Conservation (phyloP, 352 stramenopile species). For the Phytophthora pistaciae region DNA sequence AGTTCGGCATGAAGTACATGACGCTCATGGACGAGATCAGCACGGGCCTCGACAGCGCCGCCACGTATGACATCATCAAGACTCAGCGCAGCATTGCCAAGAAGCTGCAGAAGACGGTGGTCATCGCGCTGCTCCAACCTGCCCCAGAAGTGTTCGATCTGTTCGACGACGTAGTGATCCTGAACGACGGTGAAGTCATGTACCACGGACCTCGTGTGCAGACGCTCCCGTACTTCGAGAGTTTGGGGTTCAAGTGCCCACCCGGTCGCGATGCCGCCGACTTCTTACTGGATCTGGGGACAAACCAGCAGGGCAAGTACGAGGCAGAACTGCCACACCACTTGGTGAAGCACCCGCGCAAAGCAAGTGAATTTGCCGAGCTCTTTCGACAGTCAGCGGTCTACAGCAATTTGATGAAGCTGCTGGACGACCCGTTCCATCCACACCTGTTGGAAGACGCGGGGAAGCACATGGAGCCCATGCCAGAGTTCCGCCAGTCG, state of each 20-base stretch:
- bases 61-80: conserved; percentile 69
- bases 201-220: conserved; percentile 51
- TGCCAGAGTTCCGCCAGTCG: conserved; percentile 47
- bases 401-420: conserved; percentile 7
- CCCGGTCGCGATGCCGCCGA: conserved; percentile 40
- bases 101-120: conserved; percentile 53
- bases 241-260: conserved; percentile 43
- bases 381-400: conserved; percentile 33
- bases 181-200: conserved; percentile 58
- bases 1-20: conserved; percentile 83
- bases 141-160: conserved; percentile 49
- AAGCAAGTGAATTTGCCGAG: conserved; percentile 36
- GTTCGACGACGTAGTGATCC: conserved; percentile 61
- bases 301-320: conserved; percentile 45
- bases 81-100: conserved; percentile 58
- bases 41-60: conserved; percentile 62
- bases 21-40: conserved; percentile 86
- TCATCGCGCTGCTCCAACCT: conserved; percentile 72
- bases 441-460: conserved; percentile 22
- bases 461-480: conserved; percentile 27
- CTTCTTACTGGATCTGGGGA: conserved; percentile 50
- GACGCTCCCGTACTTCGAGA: conserved; percentile 52
- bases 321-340: conserved; percentile 11
- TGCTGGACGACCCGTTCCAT: conserved; percentile 25
- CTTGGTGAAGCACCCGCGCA: conserved; percentile 24